Evolutionary conservation across 2,329 filamentous ascomycete genomes (phyloP).

Genomic region (Zasmidium angulare): DNA sequence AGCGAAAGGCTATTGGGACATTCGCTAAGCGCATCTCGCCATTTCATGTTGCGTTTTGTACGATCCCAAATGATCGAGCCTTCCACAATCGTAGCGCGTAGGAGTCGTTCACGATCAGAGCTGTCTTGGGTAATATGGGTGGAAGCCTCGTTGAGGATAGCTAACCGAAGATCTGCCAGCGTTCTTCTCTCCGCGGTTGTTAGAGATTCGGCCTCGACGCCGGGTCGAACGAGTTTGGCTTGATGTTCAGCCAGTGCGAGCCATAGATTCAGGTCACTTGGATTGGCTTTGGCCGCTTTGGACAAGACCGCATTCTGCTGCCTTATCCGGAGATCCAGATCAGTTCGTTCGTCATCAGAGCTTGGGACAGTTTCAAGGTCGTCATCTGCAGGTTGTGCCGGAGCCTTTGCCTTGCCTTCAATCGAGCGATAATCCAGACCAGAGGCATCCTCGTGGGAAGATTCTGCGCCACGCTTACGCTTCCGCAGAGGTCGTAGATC

Average conservation of each 20-base stretch:
- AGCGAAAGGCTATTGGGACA: conserved; percentile 61
- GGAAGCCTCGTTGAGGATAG: conserved; percentile 76
- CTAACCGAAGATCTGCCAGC: conserved; percentile 75
- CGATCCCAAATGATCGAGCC: conserved; percentile 72
- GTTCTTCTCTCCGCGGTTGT: conserved; percentile 65
- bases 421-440: conserved; percentile 41
- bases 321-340: conserved; percentile 37
- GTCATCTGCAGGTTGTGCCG: conserved; percentile 31
- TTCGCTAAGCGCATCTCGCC: conserved; percentile 61
- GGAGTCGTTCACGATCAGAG: conserved; percentile 57
- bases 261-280: conserved; percentile 71
- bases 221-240: conserved; percentile 60
- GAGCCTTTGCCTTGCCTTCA: conserved; percentile 32
- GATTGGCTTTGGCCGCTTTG: conserved; percentile 62
- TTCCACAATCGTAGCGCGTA: conserved; percentile 71
- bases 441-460: conserved; percentile 6
- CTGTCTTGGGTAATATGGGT: conserved; percentile 50
- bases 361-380: conserved; percentile 39
- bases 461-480: conserved; percentile 17
- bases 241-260: conserved; percentile 77
- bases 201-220: conserved; percentile 45
- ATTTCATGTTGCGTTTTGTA: conserved; percentile 61
- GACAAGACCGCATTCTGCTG: conserved; percentile 62
- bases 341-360: conserved; percentile 17
- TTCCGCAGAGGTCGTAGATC: conserved; percentile 17